These are phyloP conservation scores for Schizothecium vesticola DNA, from an alignment of 495 filamentous ascomycete species.

Conservation along the genomic window DNA sequence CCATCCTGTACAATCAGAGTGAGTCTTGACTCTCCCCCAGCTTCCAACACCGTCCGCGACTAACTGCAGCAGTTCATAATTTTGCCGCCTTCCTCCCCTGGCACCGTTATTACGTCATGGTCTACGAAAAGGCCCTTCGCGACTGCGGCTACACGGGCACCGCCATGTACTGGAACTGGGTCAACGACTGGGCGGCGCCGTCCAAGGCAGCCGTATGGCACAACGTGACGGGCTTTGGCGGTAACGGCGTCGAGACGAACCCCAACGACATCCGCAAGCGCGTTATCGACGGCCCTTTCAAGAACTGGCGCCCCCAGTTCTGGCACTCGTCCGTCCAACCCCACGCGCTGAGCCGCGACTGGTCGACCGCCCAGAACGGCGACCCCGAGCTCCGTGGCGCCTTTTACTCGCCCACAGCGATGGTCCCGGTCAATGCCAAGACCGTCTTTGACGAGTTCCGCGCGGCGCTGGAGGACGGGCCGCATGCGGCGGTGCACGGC, in stretches of 20 bases:
- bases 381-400: not conserved
- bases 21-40: not conserved
- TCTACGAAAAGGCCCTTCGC: not conserved
- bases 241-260: constrained; percentile 1
- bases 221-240: constrained; percentile 1
- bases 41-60: not conserved
- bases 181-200: constrained; percentile 1
- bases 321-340: not conserved
- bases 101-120: constrained; percentile 1
- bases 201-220: not conserved
- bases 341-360: constrained; percentile 3
- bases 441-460: not conserved
- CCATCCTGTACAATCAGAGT: not conserved
- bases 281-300: constrained; percentile 4
- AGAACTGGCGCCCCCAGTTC: not conserved
- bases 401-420: not conserved
- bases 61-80: not conserved
- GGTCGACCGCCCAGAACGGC: not conserved
- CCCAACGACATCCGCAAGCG: not conserved
- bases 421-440: not conserved
- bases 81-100: constrained; percentile 2
- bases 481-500: not conserved
- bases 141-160: constrained; percentile 1
- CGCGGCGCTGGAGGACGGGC: not conserved
- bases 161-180: constrained; percentile 11